Percentiles rank a stretch among this genome's conserved stretches.
phyloP scores from a whole-genome alignment of 1,139 yeast genomes.

The Nadsonia starkeyi-henricii region DNA sequence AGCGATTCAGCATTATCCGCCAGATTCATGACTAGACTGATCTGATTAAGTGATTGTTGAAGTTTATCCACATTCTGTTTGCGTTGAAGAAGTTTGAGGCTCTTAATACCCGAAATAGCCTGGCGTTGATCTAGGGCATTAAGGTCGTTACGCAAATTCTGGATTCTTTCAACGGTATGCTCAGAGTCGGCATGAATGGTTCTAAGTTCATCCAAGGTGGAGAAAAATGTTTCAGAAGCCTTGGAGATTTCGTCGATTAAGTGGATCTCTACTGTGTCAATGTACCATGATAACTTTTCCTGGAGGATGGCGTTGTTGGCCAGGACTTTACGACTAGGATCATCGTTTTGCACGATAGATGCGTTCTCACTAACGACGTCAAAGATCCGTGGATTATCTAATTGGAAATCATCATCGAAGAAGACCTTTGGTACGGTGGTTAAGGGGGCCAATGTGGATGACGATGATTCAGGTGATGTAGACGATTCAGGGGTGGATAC shows the following conservation, averaged over 20 bases:
- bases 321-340: conserved; percentile 16
- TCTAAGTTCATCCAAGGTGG: conserved; percentile 65
- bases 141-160: conserved; percentile 28
- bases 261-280: conserved; percentile 74
- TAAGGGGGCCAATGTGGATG: conserved; percentile 16
- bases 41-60: conserved; percentile 53
- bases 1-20: conserved; percentile 41
- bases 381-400: conserved; percentile 82
- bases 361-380: conserved; percentile 52
- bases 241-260: conserved; percentile 71
- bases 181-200: conserved; percentile 46
- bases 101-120: conserved; percentile 38
- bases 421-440: conserved; percentile 53
- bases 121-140: conserved; percentile 33
- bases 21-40: conserved; percentile 35
- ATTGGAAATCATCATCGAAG: conserved; percentile 51
- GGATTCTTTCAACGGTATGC: conserved; percentile 36
- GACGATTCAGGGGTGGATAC: too few relatives aligned
- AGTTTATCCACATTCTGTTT: conserved; percentile 47
- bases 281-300: conserved; percentile 65
- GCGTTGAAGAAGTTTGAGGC: conserved; percentile 39
- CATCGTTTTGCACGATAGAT: conserved; percentile 18
- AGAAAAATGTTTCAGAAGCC: conserved; percentile 73
- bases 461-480: neutral
- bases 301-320: conserved; percentile 48